Percentiles rank a stretch among this genome's conserved stretches.
These are phyloP conservation scores for Massarina eburnea DNA, from an alignment of 2,329 filamentous ascomycete species.

Conservation along the genomic window DNA sequence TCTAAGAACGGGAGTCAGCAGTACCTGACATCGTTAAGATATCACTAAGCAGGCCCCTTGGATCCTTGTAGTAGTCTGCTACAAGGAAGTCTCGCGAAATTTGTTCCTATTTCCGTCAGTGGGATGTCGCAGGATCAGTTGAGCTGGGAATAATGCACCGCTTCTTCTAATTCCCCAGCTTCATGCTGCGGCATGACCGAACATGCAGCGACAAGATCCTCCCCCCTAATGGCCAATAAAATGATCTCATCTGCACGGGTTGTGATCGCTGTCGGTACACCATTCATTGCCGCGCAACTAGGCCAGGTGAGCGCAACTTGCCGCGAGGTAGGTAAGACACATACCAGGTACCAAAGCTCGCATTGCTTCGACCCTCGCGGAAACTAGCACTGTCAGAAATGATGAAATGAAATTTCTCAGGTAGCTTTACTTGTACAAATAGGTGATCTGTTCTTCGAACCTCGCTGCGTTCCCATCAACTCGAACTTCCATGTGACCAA, in stretches of 20 bases:
- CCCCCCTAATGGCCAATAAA: slow-evolving; percentile 66
- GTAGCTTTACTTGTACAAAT: slow-evolving; percentile 65
- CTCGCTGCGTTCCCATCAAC: slow-evolving; percentile 56
- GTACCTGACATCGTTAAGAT: slow-evolving; percentile 32
- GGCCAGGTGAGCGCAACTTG: slow-evolving; percentile 3
- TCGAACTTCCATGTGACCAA: slow-evolving; percentile 73
- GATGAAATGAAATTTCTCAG: background rate
- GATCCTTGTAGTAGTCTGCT: slow-evolving; percentile 36
- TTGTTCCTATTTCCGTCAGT: slow-evolving; percentile 34
- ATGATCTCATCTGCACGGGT: slow-evolving; percentile 75
- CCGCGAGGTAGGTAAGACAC: slow-evolving; percentile 2
- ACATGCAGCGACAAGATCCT: slow-evolving; percentile 75
- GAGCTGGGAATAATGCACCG: slow-evolving; percentile 51
- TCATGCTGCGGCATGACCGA: slow-evolving; percentile 67
- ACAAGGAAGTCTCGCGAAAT: slow-evolving; percentile 49
- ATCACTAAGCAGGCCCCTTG: slow-evolving; percentile 41
- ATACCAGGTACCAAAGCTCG: slow-evolving; percentile 77
- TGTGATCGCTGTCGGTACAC: slow-evolving; percentile 72
- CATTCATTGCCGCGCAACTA: slow-evolving; percentile 82
- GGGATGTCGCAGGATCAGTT: slow-evolving; percentile 2
- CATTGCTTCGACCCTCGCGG: slow-evolving; percentile 66
- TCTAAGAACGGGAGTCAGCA: slow-evolving; percentile 9
- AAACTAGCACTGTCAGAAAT: slow-evolving; percentile 43
- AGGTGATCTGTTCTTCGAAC: slow-evolving; percentile 66
- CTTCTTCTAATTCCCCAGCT: slow-evolving; percentile 65